These are phyloP conservation scores for Fusarium fracticaudum DNA, from an alignment of 2,329 filamentous ascomycete genomes.

Conservation along the genomic window DNA sequence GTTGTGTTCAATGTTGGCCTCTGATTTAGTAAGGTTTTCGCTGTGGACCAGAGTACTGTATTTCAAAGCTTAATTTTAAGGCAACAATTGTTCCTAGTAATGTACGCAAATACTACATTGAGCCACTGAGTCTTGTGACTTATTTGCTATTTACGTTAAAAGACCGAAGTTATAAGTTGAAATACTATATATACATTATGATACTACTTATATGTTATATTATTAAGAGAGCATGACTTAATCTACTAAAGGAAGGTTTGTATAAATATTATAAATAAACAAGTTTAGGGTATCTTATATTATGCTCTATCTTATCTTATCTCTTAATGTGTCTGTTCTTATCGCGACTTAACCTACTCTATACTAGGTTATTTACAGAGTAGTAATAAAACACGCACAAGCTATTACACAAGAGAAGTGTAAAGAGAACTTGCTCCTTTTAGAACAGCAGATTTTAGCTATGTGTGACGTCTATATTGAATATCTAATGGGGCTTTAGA, in stretches of 20 bases:
- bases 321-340: neutral
- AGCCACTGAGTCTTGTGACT: neutral
- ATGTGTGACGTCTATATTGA: fast-evolving
- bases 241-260: neutral
- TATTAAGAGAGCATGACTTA: neutral
- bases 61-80: too few species aligned
- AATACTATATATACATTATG: neutral
- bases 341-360: neutral
- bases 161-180: fast-evolving
- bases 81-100: fast-evolving
- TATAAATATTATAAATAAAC: neutral
- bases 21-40: fast-evolving
- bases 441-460: neutral
- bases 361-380: neutral
- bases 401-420: too few species aligned
- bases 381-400: neutral
- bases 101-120: fast-evolving
- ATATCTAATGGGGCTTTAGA: neutral
- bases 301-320: neutral
- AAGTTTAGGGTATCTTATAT: neutral
- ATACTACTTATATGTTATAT: fast-evolving
- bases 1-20: neutral
- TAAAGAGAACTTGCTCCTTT: too few species aligned
- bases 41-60: neutral
- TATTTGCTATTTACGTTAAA: fast-evolving